Evolutionary conservation across 164 flowering plant species (phyloP).

Genomic region (Euptelea pleiosperma): DNA sequence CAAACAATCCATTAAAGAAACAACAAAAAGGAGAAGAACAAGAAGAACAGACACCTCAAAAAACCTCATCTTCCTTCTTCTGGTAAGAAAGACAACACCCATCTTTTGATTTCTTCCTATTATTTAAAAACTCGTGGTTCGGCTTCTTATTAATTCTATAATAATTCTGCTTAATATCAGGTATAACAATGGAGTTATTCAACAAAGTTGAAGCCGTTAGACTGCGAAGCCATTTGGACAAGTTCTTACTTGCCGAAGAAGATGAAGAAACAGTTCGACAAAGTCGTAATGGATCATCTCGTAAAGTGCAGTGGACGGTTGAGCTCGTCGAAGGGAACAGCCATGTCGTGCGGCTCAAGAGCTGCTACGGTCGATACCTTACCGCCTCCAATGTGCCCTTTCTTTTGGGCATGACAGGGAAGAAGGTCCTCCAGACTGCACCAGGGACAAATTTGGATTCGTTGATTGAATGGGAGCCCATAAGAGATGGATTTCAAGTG

Average conservation of each 20-base stretch:
- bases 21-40: no score
- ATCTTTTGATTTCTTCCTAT: no score
- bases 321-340: slow-evolving; percentile 38
- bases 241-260: slow-evolving; percentile 77
- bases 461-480: slow-evolving; percentile 81
- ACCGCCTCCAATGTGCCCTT: slow-evolving; percentile 76
- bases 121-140: no score
- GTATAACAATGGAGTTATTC: slow-evolving; percentile 78
- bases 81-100: no score
- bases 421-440: slow-evolving; percentile 60
- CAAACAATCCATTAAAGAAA: no score
- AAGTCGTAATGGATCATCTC: slow-evolving; percentile 60
- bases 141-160: no score
- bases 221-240: slow-evolving; percentile 69
- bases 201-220: slow-evolving; percentile 72
- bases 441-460: slow-evolving; percentile 56
- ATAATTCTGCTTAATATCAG: no score
- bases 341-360: slow-evolving; percentile 60
- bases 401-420: slow-evolving; percentile 78
- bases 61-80: no score
- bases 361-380: slow-evolving; percentile 66
- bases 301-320: slow-evolving; percentile 65
- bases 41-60: no score
- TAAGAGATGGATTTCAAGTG: slow-evolving; percentile 52
- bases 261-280: slow-evolving; percentile 75